Evolutionary conservation across 495 filamentous ascomycete species (phyloP).

Genomic region (Astrothelium macrocarpum): DNA sequence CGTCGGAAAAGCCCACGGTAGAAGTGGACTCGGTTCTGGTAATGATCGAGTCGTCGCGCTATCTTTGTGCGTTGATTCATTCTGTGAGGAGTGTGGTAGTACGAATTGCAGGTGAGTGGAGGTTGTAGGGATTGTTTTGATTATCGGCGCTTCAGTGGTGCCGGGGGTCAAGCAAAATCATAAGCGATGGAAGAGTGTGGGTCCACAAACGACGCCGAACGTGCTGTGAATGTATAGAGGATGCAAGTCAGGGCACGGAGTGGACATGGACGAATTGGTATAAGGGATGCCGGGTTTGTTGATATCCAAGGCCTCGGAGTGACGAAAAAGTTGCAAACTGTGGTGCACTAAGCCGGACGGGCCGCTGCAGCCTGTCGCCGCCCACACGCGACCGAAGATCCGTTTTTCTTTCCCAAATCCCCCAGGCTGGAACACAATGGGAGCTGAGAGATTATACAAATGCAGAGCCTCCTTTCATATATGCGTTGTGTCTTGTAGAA

Average conservation of each 20-base stretch:
- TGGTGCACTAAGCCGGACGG: background rate
- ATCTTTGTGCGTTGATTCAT: background rate
- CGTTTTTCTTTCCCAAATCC: too few relatives aligned
- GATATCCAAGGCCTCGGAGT: background rate
- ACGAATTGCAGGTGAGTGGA: background rate
- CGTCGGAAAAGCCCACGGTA: background rate
- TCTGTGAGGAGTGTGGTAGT: background rate
- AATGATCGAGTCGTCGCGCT: background rate
- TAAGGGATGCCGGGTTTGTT: background rate
- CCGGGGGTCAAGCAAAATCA: background rate
- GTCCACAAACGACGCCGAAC: background rate
- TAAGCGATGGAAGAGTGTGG: background rate
- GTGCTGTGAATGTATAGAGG: background rate
- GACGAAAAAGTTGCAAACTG: background rate
- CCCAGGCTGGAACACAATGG: too few relatives aligned
- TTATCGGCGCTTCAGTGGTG: background rate
- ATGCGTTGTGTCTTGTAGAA: background rate
- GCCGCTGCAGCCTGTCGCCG: slow-evolving; percentile 1
- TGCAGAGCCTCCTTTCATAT: too few relatives aligned
- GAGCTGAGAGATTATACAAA: too few relatives aligned
- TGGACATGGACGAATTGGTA: background rate
- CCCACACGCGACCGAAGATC: background rate
- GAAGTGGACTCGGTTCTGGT: background rate
- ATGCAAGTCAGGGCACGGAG: background rate
- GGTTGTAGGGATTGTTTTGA: slow-evolving; percentile 1